Conservation (phyloP, 805 yeast species). For the Yarrowia alimentaria region DNA sequence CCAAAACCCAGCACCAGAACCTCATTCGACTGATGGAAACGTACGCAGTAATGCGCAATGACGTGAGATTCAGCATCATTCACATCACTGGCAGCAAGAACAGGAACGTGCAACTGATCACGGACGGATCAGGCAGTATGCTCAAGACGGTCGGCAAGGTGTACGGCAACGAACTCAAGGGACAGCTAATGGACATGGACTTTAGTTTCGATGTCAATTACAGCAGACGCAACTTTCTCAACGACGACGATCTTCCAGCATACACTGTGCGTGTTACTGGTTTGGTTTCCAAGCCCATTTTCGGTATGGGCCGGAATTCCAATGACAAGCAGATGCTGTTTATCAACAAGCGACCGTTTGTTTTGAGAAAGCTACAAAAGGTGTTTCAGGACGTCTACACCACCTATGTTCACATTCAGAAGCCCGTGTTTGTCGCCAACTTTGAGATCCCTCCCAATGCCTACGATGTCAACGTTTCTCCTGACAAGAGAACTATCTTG, state of each 20-base stretch:
- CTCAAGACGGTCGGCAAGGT: conserved; percentile 61
- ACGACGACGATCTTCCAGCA: background rate
- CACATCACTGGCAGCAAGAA: conserved; percentile 49
- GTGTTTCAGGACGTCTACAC: conserved; percentile 72
- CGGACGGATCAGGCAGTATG: conserved; percentile 52
- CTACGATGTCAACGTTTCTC: conserved; percentile 84
- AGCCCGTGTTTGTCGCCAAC: conserved; percentile 67
- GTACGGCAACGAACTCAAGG: conserved; percentile 65
- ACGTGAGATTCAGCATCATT: conserved; percentile 59
- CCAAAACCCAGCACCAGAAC: conserved; percentile 69
- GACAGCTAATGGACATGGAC: conserved; percentile 56
- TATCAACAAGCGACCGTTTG: conserved; percentile 75
- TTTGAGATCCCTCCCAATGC: conserved; percentile 48
- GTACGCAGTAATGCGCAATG: conserved; percentile 60
- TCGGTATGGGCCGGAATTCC: conserved; percentile 72
- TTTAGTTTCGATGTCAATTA: conserved; percentile 34
- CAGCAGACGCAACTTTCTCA: conserved; percentile 1
- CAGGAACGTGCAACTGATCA: conserved; percentile 55
- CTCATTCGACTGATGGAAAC: conserved; percentile 62
- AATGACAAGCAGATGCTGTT: conserved; percentile 73
- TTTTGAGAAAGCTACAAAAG: conserved; percentile 53
- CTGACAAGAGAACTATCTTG: conserved; percentile 77
- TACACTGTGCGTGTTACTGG: conserved; percentile 49
- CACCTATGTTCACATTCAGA: conserved; percentile 67
- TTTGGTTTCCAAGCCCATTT: conserved; percentile 67